Evolutionary conservation across 2,329 filamentous ascomycete species (phyloP).

Genomic region (Botrytis porri): DNA sequence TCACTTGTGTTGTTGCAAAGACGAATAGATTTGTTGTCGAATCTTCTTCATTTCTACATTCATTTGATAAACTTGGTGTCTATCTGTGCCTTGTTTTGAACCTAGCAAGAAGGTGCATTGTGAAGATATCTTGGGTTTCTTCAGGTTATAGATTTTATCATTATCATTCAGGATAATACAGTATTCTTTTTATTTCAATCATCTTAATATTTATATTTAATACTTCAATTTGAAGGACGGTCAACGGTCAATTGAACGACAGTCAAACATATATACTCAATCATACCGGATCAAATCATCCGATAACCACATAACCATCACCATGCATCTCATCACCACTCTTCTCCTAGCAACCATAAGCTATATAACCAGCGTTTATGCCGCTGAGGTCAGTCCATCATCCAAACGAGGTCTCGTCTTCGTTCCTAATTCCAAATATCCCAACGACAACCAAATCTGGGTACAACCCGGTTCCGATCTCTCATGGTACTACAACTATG

Average conservation of each 20-base stretch:
- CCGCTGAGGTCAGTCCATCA: conserved; percentile 26
- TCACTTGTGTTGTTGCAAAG: not conserved
- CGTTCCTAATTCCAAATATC: conserved; percentile 53
- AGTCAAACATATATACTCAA: not conserved
- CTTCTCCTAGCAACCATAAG: conserved; percentile 14
- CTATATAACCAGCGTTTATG: conserved; percentile 9
- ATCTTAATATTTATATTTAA: not conserved
- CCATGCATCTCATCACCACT: conserved; percentile 22
- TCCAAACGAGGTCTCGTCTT: conserved; percentile 73
- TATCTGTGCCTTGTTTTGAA: conserved; percentile 14
- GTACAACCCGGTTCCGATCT: conserved; percentile 53
- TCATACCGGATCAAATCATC: not conserved
- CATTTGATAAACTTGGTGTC: not conserved
- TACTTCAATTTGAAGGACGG: not conserved
- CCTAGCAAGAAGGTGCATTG: conserved; percentile 15
- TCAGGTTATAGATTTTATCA: not conserved
- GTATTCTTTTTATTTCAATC: not conserved
- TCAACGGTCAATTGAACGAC: not conserved
- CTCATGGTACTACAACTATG: conserved; percentile 87
- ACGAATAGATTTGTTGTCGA: not conserved
- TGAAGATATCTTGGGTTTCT: not conserved
- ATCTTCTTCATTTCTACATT: not conserved
- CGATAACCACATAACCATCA: not conserved
- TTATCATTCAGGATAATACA: not conserved
- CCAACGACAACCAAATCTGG: conserved; percentile 66